Conservation (phyloP, 306 rosid species). For the Acacia acuminata region DNA sequence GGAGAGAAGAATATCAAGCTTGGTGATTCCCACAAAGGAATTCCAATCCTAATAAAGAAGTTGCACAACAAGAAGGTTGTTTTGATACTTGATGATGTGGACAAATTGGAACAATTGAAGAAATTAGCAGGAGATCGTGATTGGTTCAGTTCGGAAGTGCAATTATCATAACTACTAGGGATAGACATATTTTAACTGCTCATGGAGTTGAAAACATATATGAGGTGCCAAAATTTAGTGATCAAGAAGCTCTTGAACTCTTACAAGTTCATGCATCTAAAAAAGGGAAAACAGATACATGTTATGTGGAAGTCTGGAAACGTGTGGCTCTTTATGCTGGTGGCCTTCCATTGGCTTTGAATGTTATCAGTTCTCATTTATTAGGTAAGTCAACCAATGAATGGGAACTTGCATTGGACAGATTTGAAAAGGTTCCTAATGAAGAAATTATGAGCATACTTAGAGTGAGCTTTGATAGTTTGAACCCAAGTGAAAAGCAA, state of each 20-base stretch:
- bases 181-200: not conserved
- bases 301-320: not conserved
- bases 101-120: not conserved
- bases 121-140: not conserved
- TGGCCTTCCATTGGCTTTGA: conserved; percentile 1
- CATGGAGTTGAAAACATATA: conserved; percentile 16
- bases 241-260: conserved; percentile 4
- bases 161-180: conserved; percentile 11
- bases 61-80: not conserved
- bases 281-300: too few species aligned
- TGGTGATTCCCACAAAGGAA: not conserved
- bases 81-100: not conserved
- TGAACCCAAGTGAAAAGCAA: not conserved
- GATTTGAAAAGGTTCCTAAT: conserved; percentile 6
- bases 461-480: conserved; percentile 22
- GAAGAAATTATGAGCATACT: not conserved
- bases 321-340: not conserved
- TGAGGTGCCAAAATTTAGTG: not conserved
- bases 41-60: not conserved
- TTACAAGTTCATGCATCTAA: not conserved
- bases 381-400: not conserved
- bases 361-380: conserved; percentile 16
- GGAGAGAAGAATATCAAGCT: conserved; percentile 12
- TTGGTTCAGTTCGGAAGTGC: conserved; percentile 19
- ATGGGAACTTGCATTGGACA: conserved; percentile 7